Base-by-base conservation (phyloP, 2,329 filamentous ascomycete species). In the Ophiostoma tasmaniense region DNA sequence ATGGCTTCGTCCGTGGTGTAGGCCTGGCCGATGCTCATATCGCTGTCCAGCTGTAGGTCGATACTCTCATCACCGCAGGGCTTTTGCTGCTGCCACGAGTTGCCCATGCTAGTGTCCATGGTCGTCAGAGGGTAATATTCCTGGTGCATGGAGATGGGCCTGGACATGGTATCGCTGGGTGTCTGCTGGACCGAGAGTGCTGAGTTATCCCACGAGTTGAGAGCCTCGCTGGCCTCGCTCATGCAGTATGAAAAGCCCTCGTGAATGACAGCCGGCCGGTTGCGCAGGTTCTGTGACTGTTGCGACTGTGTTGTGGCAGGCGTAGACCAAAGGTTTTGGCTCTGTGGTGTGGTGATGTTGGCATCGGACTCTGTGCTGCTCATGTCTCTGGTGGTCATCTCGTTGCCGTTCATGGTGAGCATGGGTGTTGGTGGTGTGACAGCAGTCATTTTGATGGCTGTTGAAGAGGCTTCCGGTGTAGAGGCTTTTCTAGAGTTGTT, bases 1-100 rank as follows among this genome's bases (percentile, higher is more conserved):
- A 89, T 84, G 67, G 83, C 82, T 72, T 89, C 87, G 72, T 89
- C 87, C 5, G 85, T 81, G 6, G 85, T 86, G 76, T 84, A 88
- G 7, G 85, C 85, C 74, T 88, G 86, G 66, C 85, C 85, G 73
- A 89, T 87, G 73, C 78, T 77, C 80, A 87, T 84, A 45, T 89
- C 87, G 14, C 80, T 77, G 52, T 88, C 85, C 67, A 88, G 76
- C 64, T 84, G 82, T 66, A 88, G 79, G 42, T 87, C 85, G 65
- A 86, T 62, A 68, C 77, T 81, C 7, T 39, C 33, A 67, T 87
- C 85, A 66, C 87, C 85, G 72, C 81, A 85, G 20, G 83, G 77
- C 75, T 88, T 88, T 50, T 84, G 80, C 66, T 79, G 42, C 42
- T 45, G 78, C 86, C 86, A 85, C 25, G 77, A 75, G 72, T 79